Evolutionary conservation across 768 basidiomycete genomes (phyloP), one percentile per base, ranked within the genome.

Genomic region (Hemileccinum impolitum): DNA sequence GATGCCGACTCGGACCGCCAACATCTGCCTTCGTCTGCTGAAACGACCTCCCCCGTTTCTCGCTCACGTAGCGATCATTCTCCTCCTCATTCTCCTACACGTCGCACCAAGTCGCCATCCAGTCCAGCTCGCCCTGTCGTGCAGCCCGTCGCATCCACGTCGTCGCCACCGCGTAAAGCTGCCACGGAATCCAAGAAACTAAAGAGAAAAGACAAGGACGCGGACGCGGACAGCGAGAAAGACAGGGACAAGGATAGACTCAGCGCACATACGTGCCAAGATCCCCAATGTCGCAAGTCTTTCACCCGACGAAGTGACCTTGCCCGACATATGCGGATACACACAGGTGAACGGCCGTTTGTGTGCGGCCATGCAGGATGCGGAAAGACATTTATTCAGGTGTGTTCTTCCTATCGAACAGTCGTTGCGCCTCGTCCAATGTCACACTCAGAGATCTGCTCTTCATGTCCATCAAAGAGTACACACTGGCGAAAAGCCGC

Each of bases 401-500:
- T 90, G 66, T 47, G 67, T 60, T 28, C 41, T 32, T 30, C 32
- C 35, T 47, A 23, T 48, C 39, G 23, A 30, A 40, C 40, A 21
- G 48, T 25, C 15, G 28, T 36, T 30, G n/a, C 38, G 47, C 41
- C 15, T 37, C 35, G 17, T 47, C 52, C 59, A 43, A 55, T 35
- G 39, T 39, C 52, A 44, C 57, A 54, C 52, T 40, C 66, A 95
- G 88, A 83, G 90, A 46, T 94, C 91, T 17, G 92, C 92, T 23
- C 73, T 95, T 49, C 89, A 90, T 52, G 92, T 95, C 2, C 93
- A 95, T 65, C 75, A 78, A 43, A 84, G 93, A 17, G 90, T 92
- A 3, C 93, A 95, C 64, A 94, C 93, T 5, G 93, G 93, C 34
- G 93, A 95, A 71, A 90, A 91, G 59, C 93, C 93, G 10, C 93